phyloP scores from a whole-genome alignment of 352 stramenopile species.

The Aphanomyces stellatus region DNA sequence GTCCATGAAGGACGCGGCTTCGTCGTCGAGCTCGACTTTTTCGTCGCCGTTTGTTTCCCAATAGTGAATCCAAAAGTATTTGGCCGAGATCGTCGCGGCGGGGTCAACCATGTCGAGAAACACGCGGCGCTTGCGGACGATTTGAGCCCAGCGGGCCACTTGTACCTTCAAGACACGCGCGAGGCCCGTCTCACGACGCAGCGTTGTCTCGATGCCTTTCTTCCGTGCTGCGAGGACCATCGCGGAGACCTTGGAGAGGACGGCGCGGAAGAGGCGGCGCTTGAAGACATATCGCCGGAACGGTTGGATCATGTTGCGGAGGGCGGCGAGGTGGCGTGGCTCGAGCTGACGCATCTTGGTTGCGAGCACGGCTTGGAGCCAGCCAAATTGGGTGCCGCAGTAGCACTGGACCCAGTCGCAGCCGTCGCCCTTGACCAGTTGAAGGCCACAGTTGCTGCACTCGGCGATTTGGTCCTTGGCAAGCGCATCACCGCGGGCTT shows the following conservation, averaged over 20 bases:
- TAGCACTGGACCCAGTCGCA: constrained; percentile 14
- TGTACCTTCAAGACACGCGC: neutral
- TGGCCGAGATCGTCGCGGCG: neutral
- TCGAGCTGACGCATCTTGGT: neutral
- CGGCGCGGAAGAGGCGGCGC: neutral
- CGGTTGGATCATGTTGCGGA: neutral
- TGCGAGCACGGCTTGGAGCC: neutral
- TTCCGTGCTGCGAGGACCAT: neutral
- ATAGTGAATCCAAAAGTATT: neutral
- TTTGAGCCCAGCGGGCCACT: neutral
- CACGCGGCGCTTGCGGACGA: neutral
- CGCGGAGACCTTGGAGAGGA: neutral
- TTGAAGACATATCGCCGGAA: neutral
- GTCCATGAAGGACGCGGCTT: neutral
- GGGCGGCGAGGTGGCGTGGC: neutral
- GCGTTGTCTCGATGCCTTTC: neutral
- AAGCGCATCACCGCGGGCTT: neutral
- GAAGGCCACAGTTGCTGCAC: neutral
- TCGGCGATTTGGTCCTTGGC: neutral
- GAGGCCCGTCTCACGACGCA: neutral
- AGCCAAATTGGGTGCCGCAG: neutral
- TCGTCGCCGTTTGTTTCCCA: neutral
- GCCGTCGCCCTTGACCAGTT: constrained; percentile 11
- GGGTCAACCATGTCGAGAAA: neutral
- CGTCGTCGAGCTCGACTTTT: neutral